phyloP scores from a whole-genome alignment of 345 rosid species.

The Lenwebbia sp. region DNA sequence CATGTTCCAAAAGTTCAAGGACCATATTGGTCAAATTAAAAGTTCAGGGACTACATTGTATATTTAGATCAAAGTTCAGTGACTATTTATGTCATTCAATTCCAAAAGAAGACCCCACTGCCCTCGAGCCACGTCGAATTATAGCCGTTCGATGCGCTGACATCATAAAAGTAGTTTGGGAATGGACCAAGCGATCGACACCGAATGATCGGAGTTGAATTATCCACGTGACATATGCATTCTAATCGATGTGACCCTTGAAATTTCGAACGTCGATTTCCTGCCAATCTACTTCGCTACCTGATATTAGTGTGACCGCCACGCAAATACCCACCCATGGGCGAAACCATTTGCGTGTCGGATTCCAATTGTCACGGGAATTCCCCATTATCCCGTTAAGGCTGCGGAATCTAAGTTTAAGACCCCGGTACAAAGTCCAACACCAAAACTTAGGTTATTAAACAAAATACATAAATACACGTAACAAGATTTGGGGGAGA shows the following conservation, averaged over 20 bases:
- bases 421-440: too few species aligned
- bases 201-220: neutral
- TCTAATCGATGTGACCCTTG: neutral
- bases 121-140: too few species aligned
- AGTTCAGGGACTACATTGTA: too few species aligned
- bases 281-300: neutral
- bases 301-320: neutral
- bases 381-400: neutral
- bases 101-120: too few species aligned
- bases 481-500: neutral
- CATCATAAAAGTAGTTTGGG: too few species aligned
- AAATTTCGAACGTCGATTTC: neutral
- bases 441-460: too few species aligned
- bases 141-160: too few species aligned
- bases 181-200: rapidly evolving
- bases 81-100: too few species aligned
- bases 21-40: too few species aligned
- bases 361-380: neutral
- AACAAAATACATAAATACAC: neutral
- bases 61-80: too few species aligned
- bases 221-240: neutral
- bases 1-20: too few species aligned
- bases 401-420: neutral
- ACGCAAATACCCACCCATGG: neutral
- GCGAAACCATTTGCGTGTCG: neutral